These are phyloP conservation scores for Xylariaceae sp. DNA, from an alignment of 2,329 filamentous ascomycete species.

Conservation along the genomic window DNA sequence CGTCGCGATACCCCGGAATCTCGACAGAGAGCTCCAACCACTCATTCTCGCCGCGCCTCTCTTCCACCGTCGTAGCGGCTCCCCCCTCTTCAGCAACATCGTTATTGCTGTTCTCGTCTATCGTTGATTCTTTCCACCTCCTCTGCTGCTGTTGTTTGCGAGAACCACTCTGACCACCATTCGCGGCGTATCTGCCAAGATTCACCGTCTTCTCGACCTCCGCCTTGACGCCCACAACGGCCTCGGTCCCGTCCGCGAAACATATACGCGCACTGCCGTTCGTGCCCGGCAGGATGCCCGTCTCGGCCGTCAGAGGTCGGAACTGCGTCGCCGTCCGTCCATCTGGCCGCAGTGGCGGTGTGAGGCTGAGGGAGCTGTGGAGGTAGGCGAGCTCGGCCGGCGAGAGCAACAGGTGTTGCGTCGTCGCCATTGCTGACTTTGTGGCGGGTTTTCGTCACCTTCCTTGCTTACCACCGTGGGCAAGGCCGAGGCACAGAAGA, in stretches of 20 bases:
- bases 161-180: too few species aligned
- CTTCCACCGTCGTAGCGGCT: conserved; percentile 11
- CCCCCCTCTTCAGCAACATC: conserved; percentile 26
- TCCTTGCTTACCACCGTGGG: too few species aligned
- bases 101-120: conserved; percentile 17
- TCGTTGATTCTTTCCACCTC: conserved; percentile 9
- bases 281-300: conserved; percentile 78
- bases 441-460: too few species aligned
- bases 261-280: conserved; percentile 93
- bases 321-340: conserved; percentile 79
- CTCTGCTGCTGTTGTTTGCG: not conserved
- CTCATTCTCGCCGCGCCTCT: conserved; percentile 43
- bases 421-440: conserved; percentile 41
- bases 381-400: conserved; percentile 96
- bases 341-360: conserved; percentile 84
- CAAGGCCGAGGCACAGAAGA: too few species aligned
- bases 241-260: conserved; percentile 92
- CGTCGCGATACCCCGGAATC: conserved; percentile 84
- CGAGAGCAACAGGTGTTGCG: conserved; percentile 72
- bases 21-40: conserved; percentile 93
- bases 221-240: conserved; percentile 90
- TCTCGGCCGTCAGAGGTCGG: conserved; percentile 84
- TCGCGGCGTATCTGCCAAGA: too few species aligned
- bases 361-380: conserved; percentile 75
- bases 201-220: conserved; percentile 61